Conservation (phyloP, 495 filamentous ascomycete genomes). For the Barbatosphaeria neglecta region DNA sequence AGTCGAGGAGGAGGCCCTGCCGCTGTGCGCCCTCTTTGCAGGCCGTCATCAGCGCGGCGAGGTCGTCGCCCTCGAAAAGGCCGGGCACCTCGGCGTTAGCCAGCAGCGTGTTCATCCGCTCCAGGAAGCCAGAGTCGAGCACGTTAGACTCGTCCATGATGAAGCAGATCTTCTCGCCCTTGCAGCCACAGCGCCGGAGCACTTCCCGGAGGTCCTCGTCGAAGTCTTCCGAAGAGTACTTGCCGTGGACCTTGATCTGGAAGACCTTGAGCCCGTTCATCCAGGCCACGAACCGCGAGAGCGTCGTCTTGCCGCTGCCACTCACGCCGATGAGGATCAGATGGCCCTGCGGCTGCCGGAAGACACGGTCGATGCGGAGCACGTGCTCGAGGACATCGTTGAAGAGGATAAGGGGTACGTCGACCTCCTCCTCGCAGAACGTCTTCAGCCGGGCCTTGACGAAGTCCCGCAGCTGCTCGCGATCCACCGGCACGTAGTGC, state of each 20-base stretch:
- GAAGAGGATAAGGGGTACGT: slow-evolving; percentile 93
- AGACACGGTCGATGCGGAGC: slow-evolving; percentile 93
- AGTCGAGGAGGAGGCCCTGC: slow-evolving; percentile 88
- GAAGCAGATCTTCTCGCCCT: slow-evolving; percentile 98
- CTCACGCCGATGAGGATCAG: slow-evolving; percentile 97
- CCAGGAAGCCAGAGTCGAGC: slow-evolving; percentile 93
- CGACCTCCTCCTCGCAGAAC: slow-evolving; percentile 98
- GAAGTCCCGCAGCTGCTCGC: slow-evolving; percentile 87
- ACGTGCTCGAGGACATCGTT: slow-evolving; percentile 98
- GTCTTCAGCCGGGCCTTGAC: slow-evolving; percentile 95
- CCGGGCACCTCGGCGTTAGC: slow-evolving; percentile 97
- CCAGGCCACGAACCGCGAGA: slow-evolving; percentile 97
- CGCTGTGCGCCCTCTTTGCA: slow-evolving; percentile 97
- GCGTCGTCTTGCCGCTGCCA: slow-evolving; percentile 93
- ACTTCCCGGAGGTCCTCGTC: slow-evolving; percentile 94
- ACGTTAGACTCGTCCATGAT: slow-evolving; percentile 99
- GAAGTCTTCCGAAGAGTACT: slow-evolving; percentile 96
- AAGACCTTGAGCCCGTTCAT: slow-evolving; percentile 99
- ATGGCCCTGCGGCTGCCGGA: slow-evolving; percentile 96
- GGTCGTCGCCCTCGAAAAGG: slow-evolving; percentile 95
- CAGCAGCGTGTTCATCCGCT: slow-evolving; percentile 97
- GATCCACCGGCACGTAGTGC: slow-evolving; percentile 92
- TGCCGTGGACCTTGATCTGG: slow-evolving; percentile 99
- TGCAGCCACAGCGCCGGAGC: slow-evolving; percentile 86
- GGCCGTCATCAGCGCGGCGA: slow-evolving; percentile 90